Percentiles rank a stretch among this genome's conserved stretches.
Conservation (phyloP, 2,329 filamentous ascomycete species). For the Nothophaeocryptopus gaeumannii region DNA sequence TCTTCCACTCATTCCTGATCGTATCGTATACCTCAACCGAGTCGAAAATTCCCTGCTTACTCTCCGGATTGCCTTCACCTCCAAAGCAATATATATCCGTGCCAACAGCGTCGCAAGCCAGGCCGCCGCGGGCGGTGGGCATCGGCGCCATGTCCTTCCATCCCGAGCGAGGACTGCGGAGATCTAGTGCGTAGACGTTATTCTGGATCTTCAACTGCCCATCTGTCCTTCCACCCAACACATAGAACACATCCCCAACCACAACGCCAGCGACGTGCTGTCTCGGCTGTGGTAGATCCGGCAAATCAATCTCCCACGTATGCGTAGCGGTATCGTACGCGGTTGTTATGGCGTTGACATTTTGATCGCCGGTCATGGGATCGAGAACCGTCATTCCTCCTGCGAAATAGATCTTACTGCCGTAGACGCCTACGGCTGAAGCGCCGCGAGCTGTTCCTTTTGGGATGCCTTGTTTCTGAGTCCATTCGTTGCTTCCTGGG, state of each 20-base stretch:
- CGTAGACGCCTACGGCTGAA: slow-evolving; percentile 8
- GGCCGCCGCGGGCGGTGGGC: slow-evolving; percentile 11
- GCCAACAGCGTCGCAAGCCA: slow-evolving; percentile 7
- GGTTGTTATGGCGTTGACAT: slow-evolving; percentile 5
- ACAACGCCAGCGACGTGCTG: slow-evolving; percentile 12
- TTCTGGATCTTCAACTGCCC: slow-evolving; percentile 9
- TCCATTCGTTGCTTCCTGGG: slow-evolving; percentile 1
- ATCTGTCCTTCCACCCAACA: slow-evolving; percentile 7
- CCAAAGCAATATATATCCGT: slow-evolving; percentile 10
- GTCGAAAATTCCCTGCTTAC: not conserved
- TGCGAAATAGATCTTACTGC: slow-evolving; percentile 10
- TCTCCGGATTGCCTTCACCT: slow-evolving; percentile 8
- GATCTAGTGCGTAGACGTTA: slow-evolving; percentile 6
- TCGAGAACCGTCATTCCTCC: slow-evolving; percentile 9
- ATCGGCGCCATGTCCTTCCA: slow-evolving; percentile 7
- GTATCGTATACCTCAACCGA: slow-evolving; percentile 11
- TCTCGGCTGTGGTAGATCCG: slow-evolving; percentile 6
- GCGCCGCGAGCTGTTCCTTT: slow-evolving; percentile 9
- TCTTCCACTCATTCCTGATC: slow-evolving; percentile 1
- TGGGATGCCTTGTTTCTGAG: not conserved
- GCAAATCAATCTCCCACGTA: slow-evolving; percentile 5
- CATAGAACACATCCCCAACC: slow-evolving; percentile 6
- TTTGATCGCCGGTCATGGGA: not conserved
- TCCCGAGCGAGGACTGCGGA: not conserved
- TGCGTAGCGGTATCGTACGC: slow-evolving; percentile 7